Evolutionary conservation across 805 yeast genomes (phyloP), one percentile per base, ranked within the genome.

Genomic region (Saturnispora galanensis): DNA sequence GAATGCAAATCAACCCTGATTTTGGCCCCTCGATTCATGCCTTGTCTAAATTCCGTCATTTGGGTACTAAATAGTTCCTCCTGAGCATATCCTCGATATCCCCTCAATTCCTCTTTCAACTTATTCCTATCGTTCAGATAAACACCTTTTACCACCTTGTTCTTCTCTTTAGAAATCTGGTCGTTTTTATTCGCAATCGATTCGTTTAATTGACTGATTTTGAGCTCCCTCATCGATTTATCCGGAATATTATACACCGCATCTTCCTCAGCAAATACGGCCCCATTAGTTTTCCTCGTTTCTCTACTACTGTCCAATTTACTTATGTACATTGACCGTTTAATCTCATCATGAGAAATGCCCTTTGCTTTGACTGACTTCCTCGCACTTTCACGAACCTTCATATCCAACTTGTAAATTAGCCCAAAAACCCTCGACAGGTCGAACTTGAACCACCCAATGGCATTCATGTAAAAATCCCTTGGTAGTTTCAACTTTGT

Each of bases 1-100:
- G 72, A 69, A 57, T 84, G 93, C 7, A 82, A 66, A 61, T 84
- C 90, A 2, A 81, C 26, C 12, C 35, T 50, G 37, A 54, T 53
- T 35, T 59, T 16, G 44, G 50, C 42, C 8, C 32, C 28, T 21
- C 26, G 26, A 8, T 6, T 21, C 26, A 21, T 21, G 26, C 26
- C 26, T 21, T 21, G 26, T 21, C 26, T 21, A 21, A 21, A 21
- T 21, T 2, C 8, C 26, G 26, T 21, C 26, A 21, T 21, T 21
- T 21, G 26, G 26, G 26, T 21, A 21, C 6, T 13, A 16, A 32
- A 28, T 16, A 53, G 44, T 29, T 43, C 46, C 9, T 40, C 40
- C n/a, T 21, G 41, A 5, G 52, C 49, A 35, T 45, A 40, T 12
- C 42, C 44, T 33, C 32, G 39, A 31, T 50, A 41, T 15, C 41